Evolutionary conservation across 148 eudicot genomes (phyloP).

Genomic region (Tetragonia tetragonoides): DNA sequence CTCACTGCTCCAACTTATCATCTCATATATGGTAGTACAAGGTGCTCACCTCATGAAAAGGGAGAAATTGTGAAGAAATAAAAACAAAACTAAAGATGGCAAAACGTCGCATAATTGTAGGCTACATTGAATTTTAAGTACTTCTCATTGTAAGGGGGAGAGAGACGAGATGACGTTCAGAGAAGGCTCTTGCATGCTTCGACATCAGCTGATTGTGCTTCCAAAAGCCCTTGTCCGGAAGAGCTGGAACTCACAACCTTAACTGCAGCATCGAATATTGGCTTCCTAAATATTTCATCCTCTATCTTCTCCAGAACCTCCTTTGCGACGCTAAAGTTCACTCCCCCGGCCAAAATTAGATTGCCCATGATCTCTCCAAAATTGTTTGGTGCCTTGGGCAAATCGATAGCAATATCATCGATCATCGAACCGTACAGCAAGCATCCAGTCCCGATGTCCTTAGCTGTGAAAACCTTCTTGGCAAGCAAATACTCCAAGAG

Average conservation of each 20-base stretch:
- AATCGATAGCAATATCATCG: slow-evolving; percentile 79
- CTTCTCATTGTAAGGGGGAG: slow-evolving; percentile 8
- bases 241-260: slow-evolving; percentile 42
- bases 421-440: slow-evolving; percentile 55
- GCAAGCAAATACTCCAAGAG: slow-evolving; percentile 63
- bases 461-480: slow-evolving; percentile 51
- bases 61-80: slow-evolving; percentile 18
- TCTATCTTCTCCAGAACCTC: slow-evolving; percentile 61
- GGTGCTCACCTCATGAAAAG: slow-evolving; percentile 28
- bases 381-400: slow-evolving; percentile 81
- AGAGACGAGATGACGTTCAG: slow-evolving; percentile 22
- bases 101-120: slow-evolving; percentile 21
- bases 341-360: slow-evolving; percentile 48
- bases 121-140: slow-evolving; percentile 28
- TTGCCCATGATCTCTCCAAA: slow-evolving; percentile 79
- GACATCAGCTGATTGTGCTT: slow-evolving; percentile 56
- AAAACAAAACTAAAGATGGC: slow-evolving; percentile 12
- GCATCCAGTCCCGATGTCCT: slow-evolving; percentile 63
- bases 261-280: slow-evolving; percentile 46
- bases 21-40: slow-evolving; percentile 33
- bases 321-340: slow-evolving; percentile 54
- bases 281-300: slow-evolving; percentile 56
- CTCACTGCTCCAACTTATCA: slow-evolving; percentile 33
- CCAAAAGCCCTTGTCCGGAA: slow-evolving; percentile 52
- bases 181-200: slow-evolving; percentile 68